phyloP scores from a whole-genome alignment of 2,329 filamentous ascomycete species.

The Thelonectria rubi region DNA sequence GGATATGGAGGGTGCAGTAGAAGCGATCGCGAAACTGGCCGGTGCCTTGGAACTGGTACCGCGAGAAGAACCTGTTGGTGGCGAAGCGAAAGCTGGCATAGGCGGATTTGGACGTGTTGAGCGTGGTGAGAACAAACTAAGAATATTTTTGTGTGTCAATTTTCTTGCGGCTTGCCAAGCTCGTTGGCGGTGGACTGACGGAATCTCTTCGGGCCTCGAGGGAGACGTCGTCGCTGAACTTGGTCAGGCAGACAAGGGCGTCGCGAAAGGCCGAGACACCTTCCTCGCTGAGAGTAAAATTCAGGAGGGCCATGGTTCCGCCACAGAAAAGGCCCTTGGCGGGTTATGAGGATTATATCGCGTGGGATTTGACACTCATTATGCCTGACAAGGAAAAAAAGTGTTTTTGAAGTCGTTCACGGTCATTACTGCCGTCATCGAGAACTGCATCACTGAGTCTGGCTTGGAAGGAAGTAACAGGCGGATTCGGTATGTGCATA shows the following conservation, averaged over 20 bases:
- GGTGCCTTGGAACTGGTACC: constrained; percentile 71
- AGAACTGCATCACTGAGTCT: neutral
- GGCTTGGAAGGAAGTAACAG: neutral
- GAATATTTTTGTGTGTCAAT: constrained; percentile 7
- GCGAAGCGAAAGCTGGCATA: constrained; percentile 78
- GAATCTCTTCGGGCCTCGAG: constrained; percentile 76
- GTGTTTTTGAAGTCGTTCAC: neutral
- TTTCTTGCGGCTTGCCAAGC: neutral
- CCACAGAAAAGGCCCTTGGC: neutral
- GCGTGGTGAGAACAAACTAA: constrained; percentile 75
- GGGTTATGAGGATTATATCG: neutral
- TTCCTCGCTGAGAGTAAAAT: constrained; percentile 78
- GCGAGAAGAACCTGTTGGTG: constrained; percentile 74
- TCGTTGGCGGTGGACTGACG: constrained; percentile 52
- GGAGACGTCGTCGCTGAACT: constrained; percentile 82
- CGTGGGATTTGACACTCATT: neutral
- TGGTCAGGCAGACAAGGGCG: constrained; percentile 76
- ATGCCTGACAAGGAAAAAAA: neutral
- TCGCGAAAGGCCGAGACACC: constrained; percentile 77
- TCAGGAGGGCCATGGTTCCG: constrained; percentile 65
- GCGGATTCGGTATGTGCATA: constrained; percentile 16
- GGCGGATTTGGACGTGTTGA: constrained; percentile 83
- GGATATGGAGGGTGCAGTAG: constrained; percentile 78
- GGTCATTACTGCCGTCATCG: constrained; percentile 11
- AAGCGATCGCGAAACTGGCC: constrained; percentile 67